Base-by-base conservation (phyloP, 176 grass and related monocot species). In the Hyparrhenia diplandra region DNA sequence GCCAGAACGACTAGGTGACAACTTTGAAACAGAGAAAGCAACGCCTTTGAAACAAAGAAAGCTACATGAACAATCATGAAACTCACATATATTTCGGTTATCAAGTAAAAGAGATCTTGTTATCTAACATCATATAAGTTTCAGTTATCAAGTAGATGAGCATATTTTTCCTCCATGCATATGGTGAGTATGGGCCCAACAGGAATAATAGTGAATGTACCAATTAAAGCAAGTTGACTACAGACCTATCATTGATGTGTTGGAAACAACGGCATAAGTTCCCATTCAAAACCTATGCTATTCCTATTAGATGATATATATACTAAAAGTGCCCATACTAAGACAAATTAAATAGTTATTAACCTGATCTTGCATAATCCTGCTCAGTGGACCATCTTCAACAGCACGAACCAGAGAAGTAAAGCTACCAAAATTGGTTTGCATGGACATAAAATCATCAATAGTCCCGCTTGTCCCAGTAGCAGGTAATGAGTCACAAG, bases 361-460 rank as follows among this genome's bases (percentile, higher is more conserved):
- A 91, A 99, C 97, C 91, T 93, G 93, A 83, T 95, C 87, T 82
- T 86, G 90, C 73, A 91, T 93, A 76, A 99, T 87, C 77, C 84
- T 87, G 80, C 85, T 84, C 73, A 93, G 75, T 43, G 97, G 90
- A 71, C 82, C 88, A 92, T 80, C 86, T 88, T 94, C 86, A 55
- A 94, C 93, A 72, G 97, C 89, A 77, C 86, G 90, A 27, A 95
- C 74, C 85, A 92, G 83, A 40, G 97, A 93, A 69, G 97, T 88
- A 69, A 91, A 75, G 64, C 89, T 88, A 67, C 76, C 85, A 51
- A 88, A 70, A 86, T 90, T 92, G 35, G 84, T 61, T 47, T 96
- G 90, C 93, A 99, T 77, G 80, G 88, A 86, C 85, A 90, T 91
- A 85, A 88, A 88, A 82, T 89, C 85, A 84, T 91, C 87, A 18